A percentile compares a stretch with the other conserved stretches of the same genome.
Evolutionary conservation across 1,139 yeast genomes (phyloP).

Genomic region (Spencermartinsiella ligniputridi): DNA sequence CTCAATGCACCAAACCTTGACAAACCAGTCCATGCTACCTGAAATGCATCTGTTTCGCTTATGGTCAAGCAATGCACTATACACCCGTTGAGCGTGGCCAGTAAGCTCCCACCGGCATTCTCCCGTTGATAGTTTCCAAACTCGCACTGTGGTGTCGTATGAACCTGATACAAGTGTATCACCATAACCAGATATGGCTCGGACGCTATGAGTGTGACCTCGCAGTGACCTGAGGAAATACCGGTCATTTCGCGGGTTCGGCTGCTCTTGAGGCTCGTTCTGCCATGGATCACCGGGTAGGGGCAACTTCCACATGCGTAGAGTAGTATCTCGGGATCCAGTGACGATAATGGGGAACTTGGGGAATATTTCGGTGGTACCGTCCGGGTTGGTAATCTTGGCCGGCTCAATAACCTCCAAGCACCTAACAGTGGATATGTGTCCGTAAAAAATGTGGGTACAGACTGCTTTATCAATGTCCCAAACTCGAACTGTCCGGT

Average conservation of each 20-base stretch:
- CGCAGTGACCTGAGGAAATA: slow-evolving; percentile 68
- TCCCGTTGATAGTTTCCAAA: slow-evolving; percentile 82
- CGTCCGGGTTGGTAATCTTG: slow-evolving; percentile 31
- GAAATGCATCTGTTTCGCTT: slow-evolving; percentile 77
- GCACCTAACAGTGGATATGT: slow-evolving; percentile 89
- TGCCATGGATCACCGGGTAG: slow-evolving; percentile 18
- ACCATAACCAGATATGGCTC: slow-evolving; percentile 84
- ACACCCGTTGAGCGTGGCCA: slow-evolving; percentile 86
- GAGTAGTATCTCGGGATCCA: slow-evolving; percentile 86
- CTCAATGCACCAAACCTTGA: slow-evolving; percentile 83
- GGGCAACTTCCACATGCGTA: slow-evolving; percentile 87
- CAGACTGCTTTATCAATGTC: slow-evolving; percentile 69
- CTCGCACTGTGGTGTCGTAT: slow-evolving; percentile 84
- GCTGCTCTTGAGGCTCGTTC: slow-evolving; percentile 8
- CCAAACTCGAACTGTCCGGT: slow-evolving; percentile 89
- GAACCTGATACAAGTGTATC: slow-evolving; percentile 85
- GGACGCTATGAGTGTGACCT: slow-evolving; percentile 85
- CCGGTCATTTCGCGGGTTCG: slow-evolving; percentile 44
- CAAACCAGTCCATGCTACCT: slow-evolving; percentile 87
- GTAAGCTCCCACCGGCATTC: slow-evolving; percentile 66
- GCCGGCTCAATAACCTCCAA: slow-evolving; percentile 75
- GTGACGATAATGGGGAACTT: slow-evolving; percentile 63
- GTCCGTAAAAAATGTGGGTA: slow-evolving; percentile 85
- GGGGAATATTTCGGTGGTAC: slow-evolving; percentile 62
- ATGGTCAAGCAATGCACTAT: slow-evolving; percentile 78